Percentiles rank a stretch among this genome's conserved stretches.
Evolutionary conservation across 306 rosid species (phyloP).

Genomic region (Gillenia trifoliata): DNA sequence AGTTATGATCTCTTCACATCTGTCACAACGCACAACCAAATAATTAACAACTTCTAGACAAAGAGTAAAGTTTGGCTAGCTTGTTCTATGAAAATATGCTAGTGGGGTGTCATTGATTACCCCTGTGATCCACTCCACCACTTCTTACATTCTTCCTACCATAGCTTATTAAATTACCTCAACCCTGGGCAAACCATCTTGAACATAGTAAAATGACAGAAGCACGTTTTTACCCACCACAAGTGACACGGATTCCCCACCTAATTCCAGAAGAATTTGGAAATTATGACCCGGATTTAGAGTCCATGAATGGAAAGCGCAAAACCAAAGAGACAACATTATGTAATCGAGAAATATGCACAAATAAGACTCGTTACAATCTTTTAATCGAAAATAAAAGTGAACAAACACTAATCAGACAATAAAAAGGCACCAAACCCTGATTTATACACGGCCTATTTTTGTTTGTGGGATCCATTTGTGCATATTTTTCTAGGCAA

Average conservation of each 20-base stretch:
- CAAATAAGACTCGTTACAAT: not conserved
- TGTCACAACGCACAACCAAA: not conserved
- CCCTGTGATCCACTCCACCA: conserved; percentile 17
- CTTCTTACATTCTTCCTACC: conserved; percentile 5
- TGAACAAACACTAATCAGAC: too few species aligned
- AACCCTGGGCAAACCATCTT: not conserved
- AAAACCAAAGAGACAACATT: not conserved
- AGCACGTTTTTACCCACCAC: not conserved
- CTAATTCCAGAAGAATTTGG: not conserved
- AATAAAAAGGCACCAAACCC: too few species aligned
- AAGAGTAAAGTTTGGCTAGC: not conserved
- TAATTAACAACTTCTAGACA: not conserved
- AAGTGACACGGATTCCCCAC: not conserved
- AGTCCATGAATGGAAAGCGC: not conserved
- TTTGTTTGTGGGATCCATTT: not conserved
- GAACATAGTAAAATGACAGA: not conserved
- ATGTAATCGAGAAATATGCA: not conserved
- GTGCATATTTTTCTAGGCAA: not conserved
- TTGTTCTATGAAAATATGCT: not conserved
- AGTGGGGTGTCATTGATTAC: conserved; percentile 31
- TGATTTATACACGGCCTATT: not conserved
- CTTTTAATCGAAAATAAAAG: too few species aligned
- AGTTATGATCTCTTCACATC: not conserved
- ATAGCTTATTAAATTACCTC: not conserved
- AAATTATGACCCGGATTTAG: not conserved